phyloP scores from a whole-genome alignment of 2,329 filamentous ascomycete species.

The Epichloe gansuensis region DNA sequence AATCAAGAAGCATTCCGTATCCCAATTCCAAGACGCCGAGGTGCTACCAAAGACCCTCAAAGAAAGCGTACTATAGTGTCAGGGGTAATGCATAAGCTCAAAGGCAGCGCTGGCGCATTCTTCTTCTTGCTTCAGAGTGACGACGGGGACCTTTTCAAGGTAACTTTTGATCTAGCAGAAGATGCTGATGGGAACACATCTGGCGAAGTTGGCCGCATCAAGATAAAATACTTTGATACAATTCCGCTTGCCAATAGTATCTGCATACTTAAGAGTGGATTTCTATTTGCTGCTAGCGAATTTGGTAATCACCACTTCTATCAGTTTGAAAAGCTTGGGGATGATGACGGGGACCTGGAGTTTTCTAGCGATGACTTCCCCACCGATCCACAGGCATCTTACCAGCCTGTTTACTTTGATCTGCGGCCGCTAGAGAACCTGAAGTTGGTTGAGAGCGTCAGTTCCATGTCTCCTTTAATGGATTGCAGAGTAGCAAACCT shows the following conservation, averaged over 20 bases:
- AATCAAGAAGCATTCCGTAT: constrained; percentile 84
- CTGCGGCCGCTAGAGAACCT: constrained; percentile 70
- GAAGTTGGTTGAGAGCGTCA: constrained; percentile 69
- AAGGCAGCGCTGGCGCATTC: constrained; percentile 68
- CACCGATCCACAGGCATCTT: constrained; percentile 56
- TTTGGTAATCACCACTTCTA: constrained; percentile 90
- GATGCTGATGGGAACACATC: constrained; percentile 67
- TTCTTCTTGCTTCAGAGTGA: constrained; percentile 94
- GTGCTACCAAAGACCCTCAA: constrained; percentile 81
- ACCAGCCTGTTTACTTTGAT: constrained; percentile 73
- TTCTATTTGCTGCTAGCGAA: constrained; percentile 84
- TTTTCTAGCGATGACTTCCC: constrained; percentile 75
- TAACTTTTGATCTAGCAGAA: constrained; percentile 81
- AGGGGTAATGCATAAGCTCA: constrained; percentile 95
- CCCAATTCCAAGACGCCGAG: constrained; percentile 73
- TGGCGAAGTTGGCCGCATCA: constrained; percentile 68
- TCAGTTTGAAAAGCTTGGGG: constrained; percentile 91
- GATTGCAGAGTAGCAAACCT: constrained; percentile 87
- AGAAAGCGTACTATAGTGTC: constrained; percentile 77
- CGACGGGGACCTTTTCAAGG: constrained; percentile 95
- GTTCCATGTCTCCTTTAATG: constrained; percentile 81
- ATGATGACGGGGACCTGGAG: constrained; percentile 82
- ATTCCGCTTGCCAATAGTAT: constrained; percentile 77
- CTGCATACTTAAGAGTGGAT: constrained; percentile 89
- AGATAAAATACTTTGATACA: constrained; percentile 97